These are phyloP conservation scores for Fusarium anthophilum DNA, from an alignment of 2,329 filamentous ascomycete species.

Conservation along the genomic window DNA sequence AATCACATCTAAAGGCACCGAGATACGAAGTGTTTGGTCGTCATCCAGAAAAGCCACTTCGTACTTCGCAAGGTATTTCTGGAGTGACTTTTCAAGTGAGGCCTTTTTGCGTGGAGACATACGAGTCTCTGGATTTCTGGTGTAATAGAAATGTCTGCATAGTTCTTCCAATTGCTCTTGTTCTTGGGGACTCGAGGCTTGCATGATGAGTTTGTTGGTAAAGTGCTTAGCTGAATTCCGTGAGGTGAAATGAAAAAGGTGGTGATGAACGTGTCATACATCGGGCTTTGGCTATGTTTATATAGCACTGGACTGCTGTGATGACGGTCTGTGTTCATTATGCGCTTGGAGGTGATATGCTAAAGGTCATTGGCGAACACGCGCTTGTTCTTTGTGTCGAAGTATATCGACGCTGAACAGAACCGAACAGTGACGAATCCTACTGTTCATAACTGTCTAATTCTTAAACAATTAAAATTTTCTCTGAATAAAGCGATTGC, in stretches of 20 bases:
- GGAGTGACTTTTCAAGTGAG: rapidly evolving
- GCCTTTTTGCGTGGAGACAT: not conserved
- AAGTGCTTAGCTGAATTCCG: rapidly evolving
- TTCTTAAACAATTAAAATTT: too few species aligned
- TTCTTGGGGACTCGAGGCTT: not conserved
- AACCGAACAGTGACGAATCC: rapidly evolving
- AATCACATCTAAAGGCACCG: not conserved
- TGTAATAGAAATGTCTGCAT: not conserved
- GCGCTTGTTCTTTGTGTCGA: not conserved
- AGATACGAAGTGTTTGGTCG: not conserved
- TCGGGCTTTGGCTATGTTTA: not conserved
- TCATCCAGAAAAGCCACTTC: not conserved
- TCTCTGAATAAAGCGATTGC: too few species aligned
- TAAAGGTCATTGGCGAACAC: not conserved
- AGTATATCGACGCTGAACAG: not conserved
- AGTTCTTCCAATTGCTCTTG: not conserved
- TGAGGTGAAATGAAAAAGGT: not conserved
- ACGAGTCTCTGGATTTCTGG: not conserved
- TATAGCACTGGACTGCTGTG: not conserved
- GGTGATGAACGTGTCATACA: rapidly evolving
- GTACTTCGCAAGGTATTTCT: not conserved
- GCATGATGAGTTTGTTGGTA: not conserved
- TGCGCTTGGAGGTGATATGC: not conserved
- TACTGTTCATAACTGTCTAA: not conserved
- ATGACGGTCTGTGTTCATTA: too few species aligned